Evolutionary conservation across 2,329 filamentous ascomycete genomes (phyloP), one percentile per base, ranked within the genome.

Genomic region (Periconia sp.): DNA sequence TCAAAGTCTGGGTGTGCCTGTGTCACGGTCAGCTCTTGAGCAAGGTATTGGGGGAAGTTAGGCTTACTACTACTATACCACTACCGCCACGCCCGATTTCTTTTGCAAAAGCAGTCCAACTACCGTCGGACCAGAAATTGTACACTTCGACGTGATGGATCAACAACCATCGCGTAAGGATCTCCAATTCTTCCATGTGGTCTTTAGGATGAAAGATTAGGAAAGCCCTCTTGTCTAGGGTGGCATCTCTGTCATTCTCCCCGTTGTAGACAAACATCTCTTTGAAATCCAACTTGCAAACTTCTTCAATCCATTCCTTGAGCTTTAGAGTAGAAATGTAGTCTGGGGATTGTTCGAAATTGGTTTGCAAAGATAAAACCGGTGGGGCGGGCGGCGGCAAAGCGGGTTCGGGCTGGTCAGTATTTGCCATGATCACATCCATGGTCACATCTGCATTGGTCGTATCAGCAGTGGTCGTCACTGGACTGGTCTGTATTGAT

Each of bases 1-100:
- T 66, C 65, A 33, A 73, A 68, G 11, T 72, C 68, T 2, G 73
- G 53, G 64, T 65, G 61, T 57, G 49, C 44, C 75, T 65, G 41
- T 1, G 9, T 18, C 7, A 33, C 20, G 1, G 27, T 64, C 27
- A 68, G 63, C 33, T 37, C 49, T n/a, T n/a, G n/a, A n/a, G n/a
- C n/a, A 10, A 15, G 9, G 27, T 11, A 10, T 14, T 15, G 10
- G 6, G n/a, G 27, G 20, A 8, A 23, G 8, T 23, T 17, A 18
- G 13, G 57, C 57, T 23, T 58, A 69, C 68, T 20, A 72, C 59
- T 3, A 73, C 61, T 6, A 71, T 53, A 8, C 68, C 70, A 1
- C 64, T 62, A 1, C 59, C 62, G 27, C 61, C 60, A 14, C 53
- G 47, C 3, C 49, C 41, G 1, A 63, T 57, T 19, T 64, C 51